Base-by-base conservation (phyloP, 148 eudicot species). In the Vaccinium macrocarpon region DNA sequence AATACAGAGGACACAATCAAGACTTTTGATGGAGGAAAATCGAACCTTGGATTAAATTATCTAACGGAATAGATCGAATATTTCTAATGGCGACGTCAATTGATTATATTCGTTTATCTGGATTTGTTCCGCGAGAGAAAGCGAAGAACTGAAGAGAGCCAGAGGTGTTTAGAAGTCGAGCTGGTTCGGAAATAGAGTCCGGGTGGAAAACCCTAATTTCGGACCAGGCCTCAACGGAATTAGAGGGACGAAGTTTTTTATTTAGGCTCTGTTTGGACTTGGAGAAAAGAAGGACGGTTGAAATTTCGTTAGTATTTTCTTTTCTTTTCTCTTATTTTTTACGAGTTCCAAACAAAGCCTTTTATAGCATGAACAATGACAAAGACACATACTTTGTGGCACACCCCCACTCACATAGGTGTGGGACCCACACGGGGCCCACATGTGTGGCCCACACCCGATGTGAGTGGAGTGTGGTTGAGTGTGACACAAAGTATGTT, bases 121-220 rank as follows among this genome's bases (percentile, higher is more conserved):
- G 27, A 7, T 9, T 16, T 18, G 11, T 46, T 49, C 8, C 2
- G 29, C 10, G 13, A 23, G 9, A 2, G 29, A 23, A 12, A 13
- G 29, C 1, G 29, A 10, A n/a, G 62, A 18, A 57, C 38, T 35
- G 38, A 35, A 35, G 38, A 35, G 38, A 32, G 35, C 2, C 21
- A 16, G 62, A 57, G 2, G 62, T 16, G 62, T 18, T n/a, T 13
- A 2, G 32, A 10, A 13, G 14, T 72, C 23, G 38, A 2, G 11
- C 51, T 42, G 77, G 23, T 73, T 73, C 51, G 77, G 77, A 15
- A 38, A 73, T 42, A 11, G 15, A 71, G 80, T 23, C 8, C 32
- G 81, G 13, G 46, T 42, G 79, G 3, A 52, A 27, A 53, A 53
- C 81, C 81, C 62, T 78, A 78, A 53, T 27, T 78, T 27, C 56